Conservation (phyloP, 495 filamentous ascomycete genomes). For the Talaromyces proteolyticus region DNA sequence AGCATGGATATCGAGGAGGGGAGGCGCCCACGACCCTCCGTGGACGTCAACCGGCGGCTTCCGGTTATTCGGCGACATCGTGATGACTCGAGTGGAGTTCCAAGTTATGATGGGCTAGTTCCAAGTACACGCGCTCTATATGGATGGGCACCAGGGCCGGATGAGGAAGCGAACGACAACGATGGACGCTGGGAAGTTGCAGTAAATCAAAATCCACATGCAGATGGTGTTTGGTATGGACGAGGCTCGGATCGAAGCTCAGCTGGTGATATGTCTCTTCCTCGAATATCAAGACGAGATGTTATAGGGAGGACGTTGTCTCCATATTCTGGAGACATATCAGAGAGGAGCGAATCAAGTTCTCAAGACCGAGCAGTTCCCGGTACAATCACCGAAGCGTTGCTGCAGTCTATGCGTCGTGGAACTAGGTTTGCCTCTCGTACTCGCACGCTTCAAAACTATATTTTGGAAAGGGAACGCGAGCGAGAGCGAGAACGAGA, state of each 20-base stretch:
- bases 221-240: conserved; percentile 18
- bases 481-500: conserved; percentile 28
- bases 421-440: conserved; percentile 37
- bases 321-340: conserved; percentile 9
- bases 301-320: conserved; percentile 10
- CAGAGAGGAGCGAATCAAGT: conserved; percentile 14
- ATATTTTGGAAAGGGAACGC: conserved; percentile 36
- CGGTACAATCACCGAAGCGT: conserved; percentile 36
- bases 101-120: conserved; percentile 44
- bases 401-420: conserved; percentile 44
- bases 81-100: conserved; percentile 19
- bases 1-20: conserved; percentile 40
- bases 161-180: conserved; percentile 41
- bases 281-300: conserved; percentile 23
- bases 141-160: conserved; percentile 55
- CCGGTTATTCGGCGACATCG: conserved; percentile 32
- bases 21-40: conserved; percentile 19
- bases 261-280: conserved; percentile 14
- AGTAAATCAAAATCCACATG: conserved; percentile 14
- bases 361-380: conserved; percentile 8
- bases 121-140: conserved; percentile 46
- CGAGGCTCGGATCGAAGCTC: conserved; percentile 15
- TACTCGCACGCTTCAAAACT: conserved; percentile 39
- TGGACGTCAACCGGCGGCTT: conserved; percentile 38
- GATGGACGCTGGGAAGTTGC: conserved; percentile 26